Evolutionary conservation across 192 early-diverging fungal species (phyloP).

Genomic region (Gaertneriomyces semiglobifer): DNA sequence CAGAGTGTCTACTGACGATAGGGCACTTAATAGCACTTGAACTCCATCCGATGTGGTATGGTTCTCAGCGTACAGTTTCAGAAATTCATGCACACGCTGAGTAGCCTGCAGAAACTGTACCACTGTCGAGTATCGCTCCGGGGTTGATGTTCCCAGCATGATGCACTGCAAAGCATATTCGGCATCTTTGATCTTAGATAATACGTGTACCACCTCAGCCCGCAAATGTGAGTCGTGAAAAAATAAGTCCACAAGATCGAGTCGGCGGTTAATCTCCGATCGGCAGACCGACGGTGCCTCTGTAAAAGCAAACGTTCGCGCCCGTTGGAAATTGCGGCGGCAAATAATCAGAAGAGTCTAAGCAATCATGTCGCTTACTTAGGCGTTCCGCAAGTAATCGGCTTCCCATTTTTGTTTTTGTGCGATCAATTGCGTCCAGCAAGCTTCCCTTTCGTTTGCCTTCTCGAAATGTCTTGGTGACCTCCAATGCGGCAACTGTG

Average conservation of each 20-base stretch:
- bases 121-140: not conserved
- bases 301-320: constrained; percentile 20
- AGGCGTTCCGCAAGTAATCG: constrained; percentile 71
- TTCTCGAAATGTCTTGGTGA: constrained; percentile 55
- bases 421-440: constrained; percentile 68
- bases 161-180: constrained; percentile 42
- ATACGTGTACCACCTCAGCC: constrained; percentile 42
- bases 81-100: too few species aligned
- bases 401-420: constrained; percentile 74
- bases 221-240: constrained; percentile 51
- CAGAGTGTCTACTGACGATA: not conserved
- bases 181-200: constrained; percentile 39
- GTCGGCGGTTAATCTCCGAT: constrained; percentile 62
- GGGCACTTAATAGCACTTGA: too few species aligned
- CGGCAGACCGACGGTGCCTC: constrained; percentile 66
- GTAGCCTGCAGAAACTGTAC: too few species aligned
- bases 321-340: not conserved
- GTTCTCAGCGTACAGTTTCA: too few species aligned
- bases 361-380: constrained; percentile 26
- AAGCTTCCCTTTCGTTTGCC: constrained; percentile 55
- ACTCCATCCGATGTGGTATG: too few species aligned
- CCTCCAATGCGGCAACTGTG: constrained; percentile 74
- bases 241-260: constrained; percentile 76
- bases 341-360: too few species aligned
- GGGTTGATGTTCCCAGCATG: constrained; percentile 23